phyloP scores from a whole-genome alignment of 441 rosid genomes.

The Kokia cookei region DNA sequence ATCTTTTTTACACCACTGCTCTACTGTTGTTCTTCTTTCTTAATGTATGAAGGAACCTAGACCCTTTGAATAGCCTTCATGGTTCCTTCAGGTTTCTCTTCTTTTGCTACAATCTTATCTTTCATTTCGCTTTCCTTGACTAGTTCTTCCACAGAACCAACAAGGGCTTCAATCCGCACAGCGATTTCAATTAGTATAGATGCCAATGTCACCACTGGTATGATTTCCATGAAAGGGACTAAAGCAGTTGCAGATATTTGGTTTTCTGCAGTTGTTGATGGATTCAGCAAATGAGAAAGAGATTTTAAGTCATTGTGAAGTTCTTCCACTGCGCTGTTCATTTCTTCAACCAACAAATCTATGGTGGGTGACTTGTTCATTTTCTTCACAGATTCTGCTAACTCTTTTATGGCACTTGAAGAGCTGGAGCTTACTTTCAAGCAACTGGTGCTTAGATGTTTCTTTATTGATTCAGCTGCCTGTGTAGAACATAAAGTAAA shows the following conservation, averaged over 20 bases:
- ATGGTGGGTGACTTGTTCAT: constrained; percentile 39
- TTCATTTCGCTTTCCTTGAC: constrained; percentile 18
- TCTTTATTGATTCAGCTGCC: constrained; percentile 38
- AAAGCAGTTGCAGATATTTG: constrained; percentile 1
- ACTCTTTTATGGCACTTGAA: constrained; percentile 37
- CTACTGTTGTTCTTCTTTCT: background rate
- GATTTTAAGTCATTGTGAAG: constrained; percentile 43
- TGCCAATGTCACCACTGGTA: constrained; percentile 44
- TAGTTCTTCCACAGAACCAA: constrained; percentile 34
- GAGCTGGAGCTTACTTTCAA: constrained; percentile 33
- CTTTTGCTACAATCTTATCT: constrained; percentile 4
- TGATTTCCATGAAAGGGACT: constrained; percentile 35
- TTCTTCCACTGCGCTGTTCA: constrained; percentile 49
- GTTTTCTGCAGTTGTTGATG: constrained; percentile 5
- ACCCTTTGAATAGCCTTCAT: constrained; percentile 23
- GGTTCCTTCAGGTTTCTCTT: constrained; percentile 13
- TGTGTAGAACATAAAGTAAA: constrained; percentile 9
- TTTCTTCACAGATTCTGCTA: constrained; percentile 31
- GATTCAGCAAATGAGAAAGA: constrained; percentile 23
- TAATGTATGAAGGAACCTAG: constrained; percentile 9
- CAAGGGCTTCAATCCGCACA: constrained; percentile 33
- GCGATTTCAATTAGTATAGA: constrained; percentile 46
- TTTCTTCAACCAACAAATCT: constrained; percentile 35
- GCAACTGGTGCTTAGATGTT: constrained; percentile 34
- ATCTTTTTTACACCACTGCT: background rate